A percentile compares a stretch with the other conserved stretches of the same genome.
Conservation (phyloP, 805 yeast species). For the Cyberlindnera suaveolens region DNA sequence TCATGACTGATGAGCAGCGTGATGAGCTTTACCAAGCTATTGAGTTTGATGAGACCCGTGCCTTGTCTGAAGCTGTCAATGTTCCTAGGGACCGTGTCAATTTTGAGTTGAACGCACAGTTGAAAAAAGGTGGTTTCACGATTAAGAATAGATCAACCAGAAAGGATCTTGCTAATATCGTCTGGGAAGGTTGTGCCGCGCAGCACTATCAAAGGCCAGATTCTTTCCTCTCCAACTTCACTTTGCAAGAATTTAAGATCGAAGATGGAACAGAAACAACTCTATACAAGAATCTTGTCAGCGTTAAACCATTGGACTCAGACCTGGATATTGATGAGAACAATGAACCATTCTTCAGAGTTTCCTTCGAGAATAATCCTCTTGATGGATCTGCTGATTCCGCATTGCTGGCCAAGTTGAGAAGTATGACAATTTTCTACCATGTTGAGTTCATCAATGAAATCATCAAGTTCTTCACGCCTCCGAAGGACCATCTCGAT, state of each 20-base stretch:
- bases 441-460: conserved; percentile 80
- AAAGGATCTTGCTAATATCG: conserved; percentile 61
- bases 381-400: conserved; percentile 81
- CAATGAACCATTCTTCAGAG: conserved; percentile 67
- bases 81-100: conserved; percentile 69
- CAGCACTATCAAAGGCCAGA: conserved; percentile 73
- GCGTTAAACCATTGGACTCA: conserved; percentile 59
- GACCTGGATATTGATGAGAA: conserved; percentile 27
- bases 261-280: conserved; percentile 82
- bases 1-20: conserved; percentile 79
- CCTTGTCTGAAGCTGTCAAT: conserved; percentile 45
- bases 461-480: conserved; percentile 69
- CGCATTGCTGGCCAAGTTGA: conserved; percentile 60
- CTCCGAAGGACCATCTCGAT: conserved; percentile 80
- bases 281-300: conserved; percentile 80
- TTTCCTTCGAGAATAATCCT: conserved; percentile 83
- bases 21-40: conserved; percentile 89
- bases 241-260: conserved; percentile 73
- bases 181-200: conserved; percentile 76
- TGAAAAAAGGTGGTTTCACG: conserved; percentile 73
- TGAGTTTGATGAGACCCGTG: conserved; percentile 71
- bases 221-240: conserved; percentile 65
- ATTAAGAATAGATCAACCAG: conserved; percentile 33
- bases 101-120: conserved; percentile 58
- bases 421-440: conserved; percentile 85